Base-by-base conservation (phyloP, 768 basidiomycete species). In the Suillus subaureus region DNA sequence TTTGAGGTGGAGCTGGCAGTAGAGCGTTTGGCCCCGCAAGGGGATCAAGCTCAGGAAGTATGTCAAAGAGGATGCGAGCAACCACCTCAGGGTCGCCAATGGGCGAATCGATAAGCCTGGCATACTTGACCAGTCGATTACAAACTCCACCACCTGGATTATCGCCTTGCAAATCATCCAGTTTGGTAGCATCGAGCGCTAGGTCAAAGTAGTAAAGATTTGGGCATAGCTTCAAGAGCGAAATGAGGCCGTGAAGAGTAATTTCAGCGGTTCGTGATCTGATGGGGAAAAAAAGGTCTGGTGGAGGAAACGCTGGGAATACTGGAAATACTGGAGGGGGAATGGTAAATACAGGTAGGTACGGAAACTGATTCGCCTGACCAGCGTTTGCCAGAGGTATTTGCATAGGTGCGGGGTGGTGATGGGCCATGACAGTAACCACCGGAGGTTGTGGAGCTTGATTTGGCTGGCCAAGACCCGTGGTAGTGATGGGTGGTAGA, bases 171-270 rank as follows among this genome's bases (percentile, higher is more conserved):
- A 62, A 31, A 23, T 26, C 37, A 58, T 54, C 61, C 18, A 62
- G 55, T 62, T 62, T 58, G 31, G 49, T 55, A n/a, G 61, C 54
- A 11, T 51, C 61, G 6, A 58, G 54, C 3, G 37, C 26, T 21
- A 60, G 58, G 40, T 60, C 58, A 43, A 60, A 60, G 40, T 60
- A 60, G 28, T 42, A 26, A 62, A 62, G 61, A 55, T 55, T 60
- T 11, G 61, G 61, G 12, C 61, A 62, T 58, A 35, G 1, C 18
- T 23, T 21, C 55, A 62, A 26, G 13, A 62, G 61, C 12, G 54
- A 60, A 60, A 60, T 60, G 58, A 60, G 58, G 39, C 57, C 57
- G 18, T 5, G 57, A 21, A 58, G 40, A 16, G 57, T 58, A 21
- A 58, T 40, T 26, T 58, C 57, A 18, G 57, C 39, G 23, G 57